Percentiles rank a stretch among this genome's conserved stretches.
These are phyloP conservation scores for Termitomyces sp. DNA, from an alignment of 768 basidiomycete species.

Conservation along the genomic window DNA sequence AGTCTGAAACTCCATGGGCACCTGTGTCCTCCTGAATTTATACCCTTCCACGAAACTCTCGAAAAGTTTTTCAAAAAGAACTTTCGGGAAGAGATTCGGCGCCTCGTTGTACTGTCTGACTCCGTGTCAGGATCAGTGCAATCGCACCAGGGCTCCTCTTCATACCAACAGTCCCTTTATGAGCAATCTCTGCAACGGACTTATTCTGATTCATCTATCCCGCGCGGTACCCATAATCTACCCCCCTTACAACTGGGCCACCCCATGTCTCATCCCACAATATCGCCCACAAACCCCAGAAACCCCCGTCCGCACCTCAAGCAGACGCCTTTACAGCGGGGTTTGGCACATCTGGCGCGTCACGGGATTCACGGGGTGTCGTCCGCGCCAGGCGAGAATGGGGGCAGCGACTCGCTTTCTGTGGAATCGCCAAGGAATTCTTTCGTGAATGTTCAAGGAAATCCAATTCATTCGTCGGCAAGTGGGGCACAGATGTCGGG, in stretches of 20 bases:
- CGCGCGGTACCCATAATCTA: slow-evolving; percentile 38
- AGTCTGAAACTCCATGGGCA: slow-evolving; percentile 81
- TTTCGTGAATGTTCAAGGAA: slow-evolving; percentile 61
- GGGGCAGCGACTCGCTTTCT: slow-evolving; percentile 54
- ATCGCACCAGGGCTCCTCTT: slow-evolving; percentile 32
- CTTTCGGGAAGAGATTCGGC: slow-evolving; percentile 76
- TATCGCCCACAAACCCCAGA: slow-evolving; percentile 25
- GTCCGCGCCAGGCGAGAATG: slow-evolving; percentile 65
- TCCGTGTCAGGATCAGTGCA: slow-evolving; percentile 34
- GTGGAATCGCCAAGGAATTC: slow-evolving; percentile 70
- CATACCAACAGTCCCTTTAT: slow-evolving; percentile 43
- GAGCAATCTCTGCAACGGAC: slow-evolving; percentile 46
- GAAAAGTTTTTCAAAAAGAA: slow-evolving; percentile 83
- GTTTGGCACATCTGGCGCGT: slow-evolving; percentile 74
- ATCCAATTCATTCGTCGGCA: slow-evolving; percentile 34
- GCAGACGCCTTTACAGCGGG: slow-evolving; percentile 74
- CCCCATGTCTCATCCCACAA: slow-evolving; percentile 38
- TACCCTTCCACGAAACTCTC: slow-evolving; percentile 88
- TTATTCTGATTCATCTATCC: slow-evolving; percentile 38
- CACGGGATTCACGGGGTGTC: slow-evolving; percentile 82
- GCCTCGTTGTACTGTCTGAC: slow-evolving; percentile 54
- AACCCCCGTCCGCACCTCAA: slow-evolving; percentile 30
- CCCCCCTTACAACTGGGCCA: slow-evolving; percentile 51
- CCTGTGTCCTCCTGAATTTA: slow-evolving; percentile 81
- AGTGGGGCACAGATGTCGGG: slow-evolving; percentile 39